A percentile compares a stretch with the other conserved stretches of the same genome.
Conservation (phyloP, 1,284 basidiomycete genomes). For the Malassezia slooffiae region DNA sequence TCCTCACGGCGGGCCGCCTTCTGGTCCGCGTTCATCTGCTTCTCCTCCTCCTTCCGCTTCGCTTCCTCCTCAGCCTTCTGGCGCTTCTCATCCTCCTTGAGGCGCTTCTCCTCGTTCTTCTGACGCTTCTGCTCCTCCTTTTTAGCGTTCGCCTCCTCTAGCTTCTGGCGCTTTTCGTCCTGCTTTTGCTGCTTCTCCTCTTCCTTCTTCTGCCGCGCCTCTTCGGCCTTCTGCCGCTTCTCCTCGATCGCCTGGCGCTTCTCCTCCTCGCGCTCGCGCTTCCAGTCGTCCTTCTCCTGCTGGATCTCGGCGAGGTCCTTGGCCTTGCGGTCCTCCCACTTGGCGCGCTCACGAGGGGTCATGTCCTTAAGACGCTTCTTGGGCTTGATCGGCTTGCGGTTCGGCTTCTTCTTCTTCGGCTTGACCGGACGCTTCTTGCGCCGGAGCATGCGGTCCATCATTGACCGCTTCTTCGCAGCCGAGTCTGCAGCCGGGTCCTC, state of each 20-base stretch:
- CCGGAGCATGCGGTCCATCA: not conserved
- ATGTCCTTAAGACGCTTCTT: no score
- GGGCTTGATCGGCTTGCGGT: no score
- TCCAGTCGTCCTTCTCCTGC: slow-evolving; percentile 8
- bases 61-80: no score
- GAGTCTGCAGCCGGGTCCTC: slow-evolving; percentile 10
- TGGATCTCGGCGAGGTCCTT: slow-evolving; percentile 14
- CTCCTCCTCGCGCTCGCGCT: slow-evolving; percentile 8
- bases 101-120: slow-evolving; percentile 1
- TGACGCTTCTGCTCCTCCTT: not conserved
- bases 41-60: slow-evolving; percentile 18
- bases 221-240: no score
- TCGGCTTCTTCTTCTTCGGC: no score
- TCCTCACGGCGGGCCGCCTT: no score
- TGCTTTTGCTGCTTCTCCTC: slow-evolving; percentile 12
- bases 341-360: no score
- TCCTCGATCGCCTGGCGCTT: no score
- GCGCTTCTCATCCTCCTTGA: slow-evolving; percentile 4
- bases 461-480: slow-evolving; percentile 5
- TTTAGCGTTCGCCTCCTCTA: no score
- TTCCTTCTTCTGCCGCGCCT: not conserved
- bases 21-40: slow-evolving; percentile 8
- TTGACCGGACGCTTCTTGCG: no score
- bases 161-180: slow-evolving; percentile 8
- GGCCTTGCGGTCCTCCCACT: no score